These are phyloP conservation scores for Botrytis medusae DNA, from an alignment of 2,329 filamentous ascomycete genomes.

Conservation along the genomic window DNA sequence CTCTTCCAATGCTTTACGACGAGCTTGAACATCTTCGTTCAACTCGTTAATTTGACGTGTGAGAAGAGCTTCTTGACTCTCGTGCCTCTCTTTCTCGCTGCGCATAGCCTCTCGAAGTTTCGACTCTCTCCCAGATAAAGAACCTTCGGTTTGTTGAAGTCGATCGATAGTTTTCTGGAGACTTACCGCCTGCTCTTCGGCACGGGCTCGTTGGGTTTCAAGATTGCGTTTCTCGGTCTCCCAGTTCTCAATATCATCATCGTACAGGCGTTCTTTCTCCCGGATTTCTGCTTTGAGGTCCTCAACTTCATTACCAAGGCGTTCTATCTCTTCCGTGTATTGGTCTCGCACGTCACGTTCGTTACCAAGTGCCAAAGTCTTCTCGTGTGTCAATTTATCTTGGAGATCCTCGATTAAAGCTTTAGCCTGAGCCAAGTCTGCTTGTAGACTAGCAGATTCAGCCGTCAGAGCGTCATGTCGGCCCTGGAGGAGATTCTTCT, in stretches of 20 bases:
- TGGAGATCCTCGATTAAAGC: slow-evolving; percentile 49
- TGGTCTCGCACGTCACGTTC: slow-evolving; percentile 59
- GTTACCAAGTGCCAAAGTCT: slow-evolving; percentile 46
- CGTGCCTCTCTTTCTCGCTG: slow-evolving; percentile 70
- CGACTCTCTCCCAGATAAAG: slow-evolving; percentile 64
- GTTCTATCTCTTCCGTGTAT: slow-evolving; percentile 55
- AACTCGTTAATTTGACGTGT: slow-evolving; percentile 73
- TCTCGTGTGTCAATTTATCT: slow-evolving; percentile 47
- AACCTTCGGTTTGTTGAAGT: slow-evolving; percentile 66
- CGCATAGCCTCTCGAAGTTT: slow-evolving; percentile 67
- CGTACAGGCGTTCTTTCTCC: slow-evolving; percentile 70
- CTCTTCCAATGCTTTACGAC: slow-evolving; percentile 64
- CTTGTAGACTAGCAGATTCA: slow-evolving; percentile 67
- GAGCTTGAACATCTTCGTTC: slow-evolving; percentile 67
- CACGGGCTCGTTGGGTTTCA: slow-evolving; percentile 63
- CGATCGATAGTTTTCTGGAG: slow-evolving; percentile 71
- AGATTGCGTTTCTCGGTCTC: slow-evolving; percentile 64
- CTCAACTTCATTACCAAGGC: slow-evolving; percentile 51
- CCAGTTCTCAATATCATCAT: slow-evolving; percentile 72
- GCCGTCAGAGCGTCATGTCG: slow-evolving; percentile 66
- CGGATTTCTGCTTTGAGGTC: slow-evolving; percentile 58
- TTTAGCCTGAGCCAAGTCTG: slow-evolving; percentile 54
- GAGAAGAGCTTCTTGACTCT: slow-evolving; percentile 68
- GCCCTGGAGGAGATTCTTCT: slow-evolving; percentile 68
- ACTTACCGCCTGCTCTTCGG: slow-evolving; percentile 65